Evolutionary conservation across 176 grass and related monocot genomes (phyloP).

Genomic region (Lolium perenne): DNA sequence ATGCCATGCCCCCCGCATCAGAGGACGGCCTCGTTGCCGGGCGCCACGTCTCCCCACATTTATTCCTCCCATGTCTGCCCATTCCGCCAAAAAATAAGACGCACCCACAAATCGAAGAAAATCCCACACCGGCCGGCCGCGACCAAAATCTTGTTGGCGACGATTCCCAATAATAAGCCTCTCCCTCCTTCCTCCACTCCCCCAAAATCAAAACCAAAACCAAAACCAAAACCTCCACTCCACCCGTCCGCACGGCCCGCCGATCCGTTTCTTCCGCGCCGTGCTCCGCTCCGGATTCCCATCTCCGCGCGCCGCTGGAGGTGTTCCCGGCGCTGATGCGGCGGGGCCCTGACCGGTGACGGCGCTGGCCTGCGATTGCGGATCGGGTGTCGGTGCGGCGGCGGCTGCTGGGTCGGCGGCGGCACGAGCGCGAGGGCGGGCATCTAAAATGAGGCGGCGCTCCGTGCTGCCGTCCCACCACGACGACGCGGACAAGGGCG

Average conservation of each 20-base stretch:
- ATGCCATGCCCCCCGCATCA: too few species aligned
- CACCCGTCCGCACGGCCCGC: background rate
- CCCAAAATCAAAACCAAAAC: background rate
- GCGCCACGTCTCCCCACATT: conserved; percentile 46
- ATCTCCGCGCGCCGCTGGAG: background rate
- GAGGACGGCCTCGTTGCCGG: background rate
- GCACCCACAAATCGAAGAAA: conserved; percentile 14
- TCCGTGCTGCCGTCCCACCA: conserved; percentile 45
- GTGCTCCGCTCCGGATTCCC: background rate
- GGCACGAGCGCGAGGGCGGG: background rate
- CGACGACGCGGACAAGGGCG: conserved; percentile 77
- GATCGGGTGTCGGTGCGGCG: conserved; percentile 3
- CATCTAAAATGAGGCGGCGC: conserved; percentile 68
- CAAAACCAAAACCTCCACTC: background rate
- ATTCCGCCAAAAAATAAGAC: conserved; percentile 31
- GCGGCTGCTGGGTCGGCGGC: background rate
- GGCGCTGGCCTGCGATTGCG: conserved; percentile 19
- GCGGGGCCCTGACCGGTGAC: background rate
- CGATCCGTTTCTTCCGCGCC: conserved; percentile 48
- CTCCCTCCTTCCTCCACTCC: background rate
- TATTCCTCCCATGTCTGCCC: background rate
- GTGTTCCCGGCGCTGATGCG: conserved; percentile 8
- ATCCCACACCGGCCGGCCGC: conserved; percentile 36
- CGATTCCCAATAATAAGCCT: background rate
- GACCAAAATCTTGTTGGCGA: background rate